Base-by-base conservation (phyloP, 106 monocot species). In the Cymbidium sinense region DNA sequence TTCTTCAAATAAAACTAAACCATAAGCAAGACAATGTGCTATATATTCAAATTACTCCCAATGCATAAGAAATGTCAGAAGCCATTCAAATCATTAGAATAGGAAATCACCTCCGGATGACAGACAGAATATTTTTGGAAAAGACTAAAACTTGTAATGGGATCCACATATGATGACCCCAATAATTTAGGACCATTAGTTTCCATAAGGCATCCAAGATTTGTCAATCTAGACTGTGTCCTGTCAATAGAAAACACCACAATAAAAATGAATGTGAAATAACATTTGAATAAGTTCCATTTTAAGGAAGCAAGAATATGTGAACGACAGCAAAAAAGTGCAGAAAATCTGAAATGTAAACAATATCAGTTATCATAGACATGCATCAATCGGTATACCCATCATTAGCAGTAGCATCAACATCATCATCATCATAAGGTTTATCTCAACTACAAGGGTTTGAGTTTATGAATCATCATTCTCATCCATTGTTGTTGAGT, bases 191-290 rank as follows among this genome's bases (percentile, higher is more conserved):
- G 84, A 34, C 96, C 87, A 86, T 93, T 75, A 43, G 44, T 21
- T 86, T 96, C 93, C 91, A 96, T 89, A 23, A 93, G 0, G 75
- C 85, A 80, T 76, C 91, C 89, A 44, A 96, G 84, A 81, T 96
- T 93, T 77, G 93, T 91, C 12, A 86, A 55, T 69, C 82, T 91
- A 25, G 81, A 83, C 29, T 54, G 43, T 31, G 25, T 65, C 78
- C 95, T 96, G 86, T 28, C 21, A 86, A 64, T 15, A 74, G 36
- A 0, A 30, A 87, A 23, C 34, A 77, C 13, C 50, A 20, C 0
- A 50, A 43, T 50, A 52, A 17, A 41, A 7, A 3, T 36, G 20
- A 44, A 81, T 2, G 12, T 33, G 13, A 28, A 30, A 30, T 50
- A 47, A 50, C 13, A 47, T 50, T 29, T 30, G 28, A 44, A 75